A percentile compares a stretch with the other conserved stretches of the same genome.
These are phyloP conservation scores for Agrostemma githago DNA, from an alignment of 148 eudicot species.

Conservation along the genomic window DNA sequence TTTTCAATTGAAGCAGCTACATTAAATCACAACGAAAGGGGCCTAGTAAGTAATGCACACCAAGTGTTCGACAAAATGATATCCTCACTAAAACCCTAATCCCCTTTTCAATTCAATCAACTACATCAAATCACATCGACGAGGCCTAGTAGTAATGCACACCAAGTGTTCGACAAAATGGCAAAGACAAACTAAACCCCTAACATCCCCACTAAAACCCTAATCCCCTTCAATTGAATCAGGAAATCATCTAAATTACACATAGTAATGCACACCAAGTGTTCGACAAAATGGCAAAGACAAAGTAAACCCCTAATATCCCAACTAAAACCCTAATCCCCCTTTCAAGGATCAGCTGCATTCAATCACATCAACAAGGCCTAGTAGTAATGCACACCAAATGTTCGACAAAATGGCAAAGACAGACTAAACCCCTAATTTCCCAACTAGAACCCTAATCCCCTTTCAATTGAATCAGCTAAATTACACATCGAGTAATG, in stretches of 20 bases:
- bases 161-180: background rate
- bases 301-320: background rate
- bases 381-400: background rate
- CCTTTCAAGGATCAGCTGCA: no score
- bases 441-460: no score
- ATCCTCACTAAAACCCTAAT: no score
- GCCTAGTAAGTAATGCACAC: background rate
- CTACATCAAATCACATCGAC: no score
- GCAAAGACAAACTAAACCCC: background rate
- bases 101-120: no score
- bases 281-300: background rate
- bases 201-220: background rate
- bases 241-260: no score
- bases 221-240: no score
- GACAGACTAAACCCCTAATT: background rate
- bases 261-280: background rate
- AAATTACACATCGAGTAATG: no score
- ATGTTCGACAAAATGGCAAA: conserved; percentile 6
- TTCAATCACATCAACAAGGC: background rate
- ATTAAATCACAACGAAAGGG: no score
- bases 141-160: background rate
- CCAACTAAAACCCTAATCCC: no score
- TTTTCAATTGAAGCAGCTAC: no score
- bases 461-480: background rate
- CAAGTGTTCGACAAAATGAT: no score